Evolutionary conservation across 140 eudicot species (phyloP).

Genomic region (Oenanthe javanica): DNA sequence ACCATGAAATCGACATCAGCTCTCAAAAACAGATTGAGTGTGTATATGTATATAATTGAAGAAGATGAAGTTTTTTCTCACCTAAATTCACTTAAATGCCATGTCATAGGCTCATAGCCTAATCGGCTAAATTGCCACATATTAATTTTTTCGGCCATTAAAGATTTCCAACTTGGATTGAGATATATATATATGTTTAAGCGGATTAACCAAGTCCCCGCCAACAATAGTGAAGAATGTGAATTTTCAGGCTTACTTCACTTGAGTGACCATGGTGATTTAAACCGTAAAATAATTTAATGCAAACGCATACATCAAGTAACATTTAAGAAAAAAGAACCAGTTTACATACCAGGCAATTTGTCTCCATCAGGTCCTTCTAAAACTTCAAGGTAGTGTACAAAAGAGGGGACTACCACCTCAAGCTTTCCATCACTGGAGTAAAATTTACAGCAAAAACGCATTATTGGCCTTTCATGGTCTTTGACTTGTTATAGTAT

Average conservation of each 20-base stretch:
- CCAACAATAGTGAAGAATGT: too few species aligned
- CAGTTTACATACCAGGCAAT: conserved; percentile 63
- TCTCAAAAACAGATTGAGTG: not conserved
- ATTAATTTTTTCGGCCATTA: not conserved
- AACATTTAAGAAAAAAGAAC: not conserved
- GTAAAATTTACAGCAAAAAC: conserved; percentile 2
- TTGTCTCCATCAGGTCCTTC: conserved; percentile 99
- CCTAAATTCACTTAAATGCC: not conserved
- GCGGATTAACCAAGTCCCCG: not conserved
- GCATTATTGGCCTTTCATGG: not conserved
- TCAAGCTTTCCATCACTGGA: conserved; percentile 96
- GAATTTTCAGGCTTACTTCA: not conserved
- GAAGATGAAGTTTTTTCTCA: not conserved
- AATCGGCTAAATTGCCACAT: not conserved
- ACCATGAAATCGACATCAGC: not conserved
- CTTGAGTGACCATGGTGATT: not conserved
- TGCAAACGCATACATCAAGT: not conserved
- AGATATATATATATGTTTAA: not conserved
- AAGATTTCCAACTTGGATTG: not conserved
- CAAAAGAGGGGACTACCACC: conserved; percentile 90
- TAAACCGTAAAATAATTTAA: not conserved
- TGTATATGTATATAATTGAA: not conserved
- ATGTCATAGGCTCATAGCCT: not conserved
- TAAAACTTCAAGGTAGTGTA: conserved; percentile 88
- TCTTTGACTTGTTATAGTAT: not conserved